Conservation (phyloP, 345 rosid species). For the Syzygium aromaticum region DNA sequence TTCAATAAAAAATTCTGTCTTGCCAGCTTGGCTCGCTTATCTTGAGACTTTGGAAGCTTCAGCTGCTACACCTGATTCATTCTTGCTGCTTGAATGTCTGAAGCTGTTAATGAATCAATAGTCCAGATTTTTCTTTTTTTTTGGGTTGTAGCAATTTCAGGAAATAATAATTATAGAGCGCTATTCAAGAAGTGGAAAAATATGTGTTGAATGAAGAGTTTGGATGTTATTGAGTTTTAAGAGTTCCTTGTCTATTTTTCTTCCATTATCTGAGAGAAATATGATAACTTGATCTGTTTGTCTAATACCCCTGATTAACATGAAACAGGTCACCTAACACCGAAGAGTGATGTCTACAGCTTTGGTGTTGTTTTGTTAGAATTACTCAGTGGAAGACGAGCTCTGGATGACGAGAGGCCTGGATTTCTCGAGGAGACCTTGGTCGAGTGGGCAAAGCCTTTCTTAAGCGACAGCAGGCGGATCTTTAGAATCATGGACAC, state of each 20-base stretch:
- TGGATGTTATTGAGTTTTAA: neutral
- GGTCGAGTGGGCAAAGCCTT: constrained; percentile 89
- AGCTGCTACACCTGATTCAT: neutral
- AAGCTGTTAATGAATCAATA: neutral
- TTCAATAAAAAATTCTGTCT: neutral
- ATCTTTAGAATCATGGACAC: constrained; percentile 84
- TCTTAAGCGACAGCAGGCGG: constrained; percentile 51
- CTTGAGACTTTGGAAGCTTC: neutral
- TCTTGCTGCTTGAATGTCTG: neutral
- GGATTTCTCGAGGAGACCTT: constrained; percentile 42
- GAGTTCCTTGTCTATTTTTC: neutral
- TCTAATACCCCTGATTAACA: neutral
- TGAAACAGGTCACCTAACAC: constrained; percentile 73
- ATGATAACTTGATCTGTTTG: neutral
- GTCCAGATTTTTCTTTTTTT: neutral
- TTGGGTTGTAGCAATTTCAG: neutral
- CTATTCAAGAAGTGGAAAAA: neutral
- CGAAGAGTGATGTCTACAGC: constrained; percentile 90
- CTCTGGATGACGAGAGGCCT: constrained; percentile 44
- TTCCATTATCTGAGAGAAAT: neutral
- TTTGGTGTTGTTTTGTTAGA: constrained; percentile 83
- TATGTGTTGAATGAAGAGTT: neutral
- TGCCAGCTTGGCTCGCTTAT: neutral
- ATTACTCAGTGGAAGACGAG: constrained; percentile 61
- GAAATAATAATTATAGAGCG: neutral